Conservation (phyloP, 257 asterid genomes). For the Vinca minor region DNA sequence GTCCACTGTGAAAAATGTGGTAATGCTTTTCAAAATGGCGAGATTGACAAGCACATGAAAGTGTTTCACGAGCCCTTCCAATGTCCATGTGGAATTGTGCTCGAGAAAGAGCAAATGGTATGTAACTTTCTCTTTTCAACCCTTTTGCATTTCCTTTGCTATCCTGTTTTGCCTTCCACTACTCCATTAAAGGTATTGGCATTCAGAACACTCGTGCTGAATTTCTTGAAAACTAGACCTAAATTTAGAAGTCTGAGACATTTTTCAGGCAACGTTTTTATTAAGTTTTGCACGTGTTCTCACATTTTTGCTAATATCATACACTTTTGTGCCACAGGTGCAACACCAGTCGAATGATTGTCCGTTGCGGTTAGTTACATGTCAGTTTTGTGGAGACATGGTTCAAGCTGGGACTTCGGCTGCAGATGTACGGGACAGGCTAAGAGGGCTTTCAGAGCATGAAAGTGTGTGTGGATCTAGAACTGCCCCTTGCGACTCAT, state of each 20-base stretch:
- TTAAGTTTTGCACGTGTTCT: too few species aligned
- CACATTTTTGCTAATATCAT: slow-evolving; percentile 1
- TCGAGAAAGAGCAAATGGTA: slow-evolving; percentile 92
- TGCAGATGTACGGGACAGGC: slow-evolving; percentile 70
- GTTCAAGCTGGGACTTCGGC: slow-evolving; percentile 82
- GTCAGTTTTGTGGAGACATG: slow-evolving; percentile 96
- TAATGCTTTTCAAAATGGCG: slow-evolving; percentile 68
- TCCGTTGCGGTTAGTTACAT: slow-evolving; percentile 63
- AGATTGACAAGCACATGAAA: slow-evolving; percentile 84
- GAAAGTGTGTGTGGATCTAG: slow-evolving; percentile 89
- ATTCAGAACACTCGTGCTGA: too few species aligned
- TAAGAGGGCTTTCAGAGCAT: slow-evolving; percentile 81
- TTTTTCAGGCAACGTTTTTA: too few species aligned
- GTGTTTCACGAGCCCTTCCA: slow-evolving; percentile 91
- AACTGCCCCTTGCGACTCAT: slow-evolving; percentile 94
- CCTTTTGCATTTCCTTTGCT: too few species aligned
- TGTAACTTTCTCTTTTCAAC: slow-evolving; percentile 12
- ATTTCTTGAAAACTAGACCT: too few species aligned
- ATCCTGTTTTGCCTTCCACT: too few species aligned
- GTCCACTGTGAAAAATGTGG: slow-evolving; percentile 84
- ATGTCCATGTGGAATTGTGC: slow-evolving; percentile 79
- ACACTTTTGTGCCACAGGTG: slow-evolving; percentile 36
- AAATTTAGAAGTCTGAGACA: background rate
- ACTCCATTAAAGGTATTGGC: too few species aligned
- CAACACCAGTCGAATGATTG: slow-evolving; percentile 76